phyloP scores from a whole-genome alignment of 306 rosid genomes.

The Astragalus membranaceus region DNA sequence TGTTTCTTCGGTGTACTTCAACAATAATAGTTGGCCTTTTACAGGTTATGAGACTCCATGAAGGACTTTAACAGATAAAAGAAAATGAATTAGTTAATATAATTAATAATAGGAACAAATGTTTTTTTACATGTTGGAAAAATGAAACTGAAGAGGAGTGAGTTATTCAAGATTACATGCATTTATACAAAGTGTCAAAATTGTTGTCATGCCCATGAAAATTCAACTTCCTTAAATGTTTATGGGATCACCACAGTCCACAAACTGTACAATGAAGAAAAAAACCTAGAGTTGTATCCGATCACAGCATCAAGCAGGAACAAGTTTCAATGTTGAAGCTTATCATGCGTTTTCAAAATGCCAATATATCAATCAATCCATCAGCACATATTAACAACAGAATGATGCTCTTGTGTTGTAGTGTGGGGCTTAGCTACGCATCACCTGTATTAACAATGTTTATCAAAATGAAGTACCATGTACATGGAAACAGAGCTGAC shows the following conservation, averaged over 20 bases:
- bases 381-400: neutral
- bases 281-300: neutral
- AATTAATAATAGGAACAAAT: neutral
- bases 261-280: neutral
- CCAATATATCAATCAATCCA: slow-evolving; percentile 3
- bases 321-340: neutral
- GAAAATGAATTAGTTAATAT: neutral
- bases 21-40: no score
- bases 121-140: neutral
- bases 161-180: neutral
- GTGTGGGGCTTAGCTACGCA: slow-evolving; percentile 3
- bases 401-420: slow-evolving; percentile 3
- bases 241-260: neutral
- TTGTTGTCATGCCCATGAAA: neutral
- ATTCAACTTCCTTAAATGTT: neutral
- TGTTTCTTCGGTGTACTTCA: no score
- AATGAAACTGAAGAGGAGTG: neutral
- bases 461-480: neutral
- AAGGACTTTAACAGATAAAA: no score
- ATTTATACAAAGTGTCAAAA: neutral
- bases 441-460: slow-evolving; percentile 14
- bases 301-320: neutral
- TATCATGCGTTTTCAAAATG: neutral
- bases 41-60: no score
- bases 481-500: neutral